Evolutionary conservation across 2,329 filamentous ascomycete species (phyloP).

Genomic region (Clarireedia homoeocarpa): DNA sequence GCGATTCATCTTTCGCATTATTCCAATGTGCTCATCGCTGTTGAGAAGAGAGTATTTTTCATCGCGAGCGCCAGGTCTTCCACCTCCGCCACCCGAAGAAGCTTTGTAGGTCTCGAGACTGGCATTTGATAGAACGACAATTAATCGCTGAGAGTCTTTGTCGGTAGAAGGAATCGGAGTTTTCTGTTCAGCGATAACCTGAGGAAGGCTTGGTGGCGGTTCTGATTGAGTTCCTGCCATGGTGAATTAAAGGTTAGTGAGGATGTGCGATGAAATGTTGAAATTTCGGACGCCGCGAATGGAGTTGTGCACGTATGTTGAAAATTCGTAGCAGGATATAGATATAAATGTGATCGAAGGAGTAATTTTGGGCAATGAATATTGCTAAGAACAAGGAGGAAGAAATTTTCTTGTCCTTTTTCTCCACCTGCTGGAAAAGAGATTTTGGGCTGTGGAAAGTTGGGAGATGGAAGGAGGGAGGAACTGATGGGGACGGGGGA

Average conservation of each 20-base stretch:
- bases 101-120: slow-evolving; percentile 97
- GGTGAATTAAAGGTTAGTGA: slow-evolving; percentile 9
- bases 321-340: not conserved
- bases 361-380: not conserved
- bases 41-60: slow-evolving; percentile 98
- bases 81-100: slow-evolving; percentile 62
- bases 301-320: not conserved
- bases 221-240: slow-evolving; percentile 82
- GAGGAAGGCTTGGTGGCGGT: slow-evolving; percentile 81
- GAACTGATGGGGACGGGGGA: not conserved
- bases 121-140: slow-evolving; percentile 94
- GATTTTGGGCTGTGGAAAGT: not conserved
- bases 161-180: slow-evolving; percentile 75
- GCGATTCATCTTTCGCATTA: slow-evolving; percentile 99
- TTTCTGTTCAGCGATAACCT: slow-evolving; percentile 89
- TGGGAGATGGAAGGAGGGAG: not conserved
- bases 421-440: not conserved
- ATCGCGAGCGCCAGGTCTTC: slow-evolving; percentile 59
- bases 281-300: not conserved
- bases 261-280: not conserved
- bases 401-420: not conserved
- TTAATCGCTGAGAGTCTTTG: slow-evolving; percentile 84
- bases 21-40: slow-evolving; percentile 97
- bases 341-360: not conserved
- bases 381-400: not conserved